phyloP scores from a whole-genome alignment of 2,329 filamentous ascomycete species.

The Cadophora gregata region DNA sequence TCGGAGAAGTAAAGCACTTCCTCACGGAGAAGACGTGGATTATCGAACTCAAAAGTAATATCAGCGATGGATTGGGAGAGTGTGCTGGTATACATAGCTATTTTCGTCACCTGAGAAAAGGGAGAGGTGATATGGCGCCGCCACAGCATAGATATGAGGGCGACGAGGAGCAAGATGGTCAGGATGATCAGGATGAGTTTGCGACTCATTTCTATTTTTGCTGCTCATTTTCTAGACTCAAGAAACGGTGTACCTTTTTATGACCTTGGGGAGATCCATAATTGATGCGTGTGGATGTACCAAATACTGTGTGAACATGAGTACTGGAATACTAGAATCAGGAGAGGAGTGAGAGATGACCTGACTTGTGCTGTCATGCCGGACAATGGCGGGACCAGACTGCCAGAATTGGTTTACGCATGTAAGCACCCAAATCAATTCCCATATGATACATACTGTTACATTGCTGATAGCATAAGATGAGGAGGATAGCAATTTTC shows the following conservation, averaged over 20 bases:
- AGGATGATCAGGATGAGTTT: slow-evolving; percentile 21
- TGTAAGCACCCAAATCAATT: not conserved
- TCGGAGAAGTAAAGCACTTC: too few relatives aligned
- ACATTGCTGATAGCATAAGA: too few relatives aligned
- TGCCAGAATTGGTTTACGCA: too few relatives aligned
- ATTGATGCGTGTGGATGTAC: not conserved
- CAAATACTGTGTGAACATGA: not conserved
- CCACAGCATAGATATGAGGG: slow-evolving; percentile 29
- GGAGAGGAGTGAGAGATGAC: not conserved
- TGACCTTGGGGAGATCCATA: not conserved
- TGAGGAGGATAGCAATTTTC: too few relatives aligned
- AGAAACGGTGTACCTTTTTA: not conserved
- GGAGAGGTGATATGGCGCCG: slow-evolving; percentile 18
- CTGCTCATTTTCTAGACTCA: not conserved
- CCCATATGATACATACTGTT: not conserved
- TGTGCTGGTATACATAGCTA: slow-evolving; percentile 2
- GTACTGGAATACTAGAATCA: not conserved
- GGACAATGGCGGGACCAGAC: not conserved
- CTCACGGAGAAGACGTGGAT: too few relatives aligned
- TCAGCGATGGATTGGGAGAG: too few relatives aligned
- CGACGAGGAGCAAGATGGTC: slow-evolving; percentile 24
- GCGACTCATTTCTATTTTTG: slow-evolving; percentile 15
- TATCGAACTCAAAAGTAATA: too few relatives aligned
- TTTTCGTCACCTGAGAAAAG: not conserved
- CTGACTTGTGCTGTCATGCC: slow-evolving; percentile 4